A percentile compares a stretch with the other conserved stretches of the same genome.
These are phyloP conservation scores for Gaeumannomyces tritici DNA, from an alignment of 2,329 filamentous ascomycete genomes.

Conservation along the genomic window DNA sequence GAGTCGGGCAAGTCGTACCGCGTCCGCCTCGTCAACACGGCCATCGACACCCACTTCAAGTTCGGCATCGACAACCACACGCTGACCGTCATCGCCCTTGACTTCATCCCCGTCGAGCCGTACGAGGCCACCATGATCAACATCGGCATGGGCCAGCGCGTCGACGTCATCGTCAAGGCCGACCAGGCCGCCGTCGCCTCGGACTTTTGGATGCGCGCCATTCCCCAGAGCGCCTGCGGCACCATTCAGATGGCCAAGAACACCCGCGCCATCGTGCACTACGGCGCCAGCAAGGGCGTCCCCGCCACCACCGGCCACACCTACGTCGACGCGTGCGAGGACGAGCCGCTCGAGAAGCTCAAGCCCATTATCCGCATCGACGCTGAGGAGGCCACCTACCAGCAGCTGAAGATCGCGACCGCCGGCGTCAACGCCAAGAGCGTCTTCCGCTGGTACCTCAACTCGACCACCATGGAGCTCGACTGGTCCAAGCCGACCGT, in stretches of 20 bases:
- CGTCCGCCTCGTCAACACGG: conserved; percentile 49
- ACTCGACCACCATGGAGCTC: conserved; percentile 20
- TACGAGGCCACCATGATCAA: conserved; percentile 53
- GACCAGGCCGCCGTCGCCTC: conserved; percentile 9
- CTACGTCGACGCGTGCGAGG: conserved; percentile 2
- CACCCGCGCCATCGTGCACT: conserved; percentile 12
- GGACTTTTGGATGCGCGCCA: conserved; percentile 18
- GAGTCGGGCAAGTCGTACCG: conserved; percentile 43
- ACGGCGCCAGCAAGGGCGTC: conserved; percentile 11
- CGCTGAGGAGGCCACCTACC: background rate
- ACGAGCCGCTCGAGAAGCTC: background rate
- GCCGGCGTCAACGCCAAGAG: background rate
- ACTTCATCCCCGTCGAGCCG: conserved; percentile 52
- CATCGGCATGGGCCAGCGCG: conserved; percentile 43
- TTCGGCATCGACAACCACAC: conserved; percentile 53
- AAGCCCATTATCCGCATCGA: background rate
- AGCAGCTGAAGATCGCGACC: background rate
- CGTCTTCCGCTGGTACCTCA: conserved; percentile 8
- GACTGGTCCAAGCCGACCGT: conserved; percentile 22
- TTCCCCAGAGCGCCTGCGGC: conserved; percentile 2
- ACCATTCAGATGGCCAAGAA: background rate
- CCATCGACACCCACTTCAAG: conserved; percentile 37
- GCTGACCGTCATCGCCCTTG: conserved; percentile 54
- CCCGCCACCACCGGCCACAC: background rate
- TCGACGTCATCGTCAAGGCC: conserved; percentile 27